Base-by-base conservation (phyloP, 2,329 filamentous ascomycete genomes). In the Aureobasidium lini region DNA sequence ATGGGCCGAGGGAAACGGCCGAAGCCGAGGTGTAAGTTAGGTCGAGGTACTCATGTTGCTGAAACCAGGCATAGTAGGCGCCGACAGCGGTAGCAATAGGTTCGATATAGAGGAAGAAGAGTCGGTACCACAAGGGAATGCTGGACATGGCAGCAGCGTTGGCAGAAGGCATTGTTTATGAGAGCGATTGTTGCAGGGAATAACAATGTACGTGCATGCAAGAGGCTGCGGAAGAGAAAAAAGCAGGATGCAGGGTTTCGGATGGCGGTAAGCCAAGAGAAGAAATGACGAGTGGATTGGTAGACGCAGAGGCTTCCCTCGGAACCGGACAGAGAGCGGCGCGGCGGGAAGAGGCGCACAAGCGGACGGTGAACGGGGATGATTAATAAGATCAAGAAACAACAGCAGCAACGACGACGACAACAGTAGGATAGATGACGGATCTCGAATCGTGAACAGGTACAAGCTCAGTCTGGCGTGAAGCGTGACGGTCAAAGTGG, bases 81-180 rank as follows among this genome's bases (percentile, higher is more conserved):
- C 82, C 82, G 2, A 76, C 68, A 7, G 82, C 68, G 48, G 81
- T 79, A 56, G 78, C 78, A 61, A 81, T 59, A 18, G 82, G 82
- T 72, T 93, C 89, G 67, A 92, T 76, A 68, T 85, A 79, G 63
- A 91, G 83, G 75, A 92, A 92, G 77, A 92, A 90, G 69, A 86
- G 66, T 60, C 81, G 81, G 75, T 92, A 92, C 62, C 77, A 64
- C 37, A 80, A 65, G 23, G 87, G 86, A 39, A 89, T 79, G 59
- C 70, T 70, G 62, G 80, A 75, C 47, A 44, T 7, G 11, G 37
- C 28, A 32, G 57, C 47, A 39, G 48, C 37, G 67, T 60, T 60
- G 68, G 64, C 62, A 60, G 64, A 46, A 36, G 52, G 52, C 54
- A 57, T 57, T 29, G 7, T 57, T 57, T 31, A 39, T 46, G 36